Evolutionary conservation across 257 asterid genomes (phyloP).

Genomic region (Haberlea rhodopensis): DNA sequence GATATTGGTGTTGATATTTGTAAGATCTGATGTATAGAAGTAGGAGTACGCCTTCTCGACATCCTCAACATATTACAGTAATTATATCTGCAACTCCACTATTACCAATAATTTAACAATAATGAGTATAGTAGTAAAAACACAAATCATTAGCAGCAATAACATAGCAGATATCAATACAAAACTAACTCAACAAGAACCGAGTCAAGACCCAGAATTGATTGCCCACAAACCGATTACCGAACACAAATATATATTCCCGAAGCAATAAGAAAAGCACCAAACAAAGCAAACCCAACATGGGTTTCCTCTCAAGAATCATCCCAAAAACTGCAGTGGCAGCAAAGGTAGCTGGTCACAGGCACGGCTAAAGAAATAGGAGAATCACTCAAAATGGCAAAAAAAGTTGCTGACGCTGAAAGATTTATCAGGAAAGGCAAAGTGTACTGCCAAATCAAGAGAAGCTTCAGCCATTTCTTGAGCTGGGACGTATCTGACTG

Average conservation of each 20-base stretch:
- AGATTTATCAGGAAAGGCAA: slow-evolving; percentile 61
- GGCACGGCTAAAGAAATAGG: slow-evolving; percentile 92
- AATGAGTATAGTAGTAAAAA: too few relatives aligned
- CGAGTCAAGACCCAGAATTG: neutral
- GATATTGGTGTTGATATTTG: too few relatives aligned
- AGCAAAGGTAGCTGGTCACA: slow-evolving; percentile 88
- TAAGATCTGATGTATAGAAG: too few relatives aligned
- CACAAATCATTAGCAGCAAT: neutral
- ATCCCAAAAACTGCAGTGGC: slow-evolving; percentile 88
- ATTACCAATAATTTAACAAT: too few relatives aligned
- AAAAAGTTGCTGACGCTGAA: too few relatives aligned
- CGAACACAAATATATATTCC: slow-evolving; percentile 63
- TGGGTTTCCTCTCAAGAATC: slow-evolving; percentile 73
- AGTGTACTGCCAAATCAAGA: slow-evolving; percentile 83
- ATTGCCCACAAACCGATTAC: slow-evolving; percentile 21
- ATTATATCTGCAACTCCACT: too few relatives aligned
- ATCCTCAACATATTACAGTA: too few relatives aligned
- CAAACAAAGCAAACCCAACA: slow-evolving; percentile 60
- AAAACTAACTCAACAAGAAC: slow-evolving; percentile 4
- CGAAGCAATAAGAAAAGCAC: slow-evolving; percentile 61
- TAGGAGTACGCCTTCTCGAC: too few relatives aligned
- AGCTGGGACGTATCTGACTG: slow-evolving; percentile 52
- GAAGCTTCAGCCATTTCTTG: slow-evolving; percentile 72
- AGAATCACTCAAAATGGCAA: too few relatives aligned
- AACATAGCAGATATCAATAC: slow-evolving; percentile 11